phyloP scores from a whole-genome alignment of 768 basidiomycete species.

The Fistulinella prunicolor region DNA sequence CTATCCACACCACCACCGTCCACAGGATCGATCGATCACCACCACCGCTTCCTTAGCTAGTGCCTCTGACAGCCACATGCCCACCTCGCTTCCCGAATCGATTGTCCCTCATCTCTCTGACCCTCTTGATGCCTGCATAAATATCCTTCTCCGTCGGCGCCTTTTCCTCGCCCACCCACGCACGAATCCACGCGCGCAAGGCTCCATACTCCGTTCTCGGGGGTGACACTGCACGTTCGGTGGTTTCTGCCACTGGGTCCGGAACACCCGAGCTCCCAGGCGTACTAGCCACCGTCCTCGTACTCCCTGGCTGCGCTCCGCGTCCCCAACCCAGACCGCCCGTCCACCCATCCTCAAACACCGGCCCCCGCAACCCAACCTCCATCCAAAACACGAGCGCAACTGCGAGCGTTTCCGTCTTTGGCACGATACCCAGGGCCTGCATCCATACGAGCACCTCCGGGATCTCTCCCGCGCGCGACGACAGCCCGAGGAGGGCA shows the following conservation, averaged over 20 bases:
- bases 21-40: no score
- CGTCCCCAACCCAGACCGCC: constrained; percentile 15
- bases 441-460: constrained; percentile 74
- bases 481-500: constrained; percentile 52
- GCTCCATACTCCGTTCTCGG: constrained; percentile 23
- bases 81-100: constrained; percentile 18
- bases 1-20: no score
- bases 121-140: constrained; percentile 23
- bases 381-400: constrained; percentile 73
- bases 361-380: constrained; percentile 57
- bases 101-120: constrained; percentile 29
- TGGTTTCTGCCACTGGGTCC: no score
- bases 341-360: constrained; percentile 47
- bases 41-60: no score
- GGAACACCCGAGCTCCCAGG: no score
- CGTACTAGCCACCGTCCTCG: no score
- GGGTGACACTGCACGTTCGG: no score
- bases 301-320: no score
- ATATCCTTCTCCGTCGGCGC: constrained; percentile 44
- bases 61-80: neutral
- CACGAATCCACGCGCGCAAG: constrained; percentile 46
- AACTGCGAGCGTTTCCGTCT: constrained; percentile 52
- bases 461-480: constrained; percentile 58
- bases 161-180: constrained; percentile 52
- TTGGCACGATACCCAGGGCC: constrained; percentile 49